Percentiles rank a stretch among this genome's conserved stretches.
These are phyloP conservation scores for Trichosporon coremiiforme DNA, from an alignment of 1,284 basidiomycete species.

Conservation along the genomic window DNA sequence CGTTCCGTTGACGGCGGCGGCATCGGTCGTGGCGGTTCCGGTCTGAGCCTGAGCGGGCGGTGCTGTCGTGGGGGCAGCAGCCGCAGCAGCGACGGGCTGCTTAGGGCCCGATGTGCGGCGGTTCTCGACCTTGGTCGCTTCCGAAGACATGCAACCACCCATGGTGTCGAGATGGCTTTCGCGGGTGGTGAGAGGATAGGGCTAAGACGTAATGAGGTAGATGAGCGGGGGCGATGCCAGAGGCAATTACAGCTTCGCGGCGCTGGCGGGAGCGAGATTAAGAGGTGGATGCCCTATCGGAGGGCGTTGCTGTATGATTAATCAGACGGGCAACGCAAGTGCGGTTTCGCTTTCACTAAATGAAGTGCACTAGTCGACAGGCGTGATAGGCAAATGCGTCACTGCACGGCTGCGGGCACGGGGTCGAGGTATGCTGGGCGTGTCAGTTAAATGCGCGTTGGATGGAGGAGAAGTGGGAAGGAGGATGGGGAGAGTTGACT, in stretches of 20 bases:
- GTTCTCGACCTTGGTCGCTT: slow-evolving; percentile 33
- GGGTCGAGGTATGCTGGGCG: not conserved
- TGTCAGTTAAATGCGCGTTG: slow-evolving; percentile 1
- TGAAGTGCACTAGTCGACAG: slow-evolving; percentile 3
- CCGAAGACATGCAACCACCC: slow-evolving; percentile 48
- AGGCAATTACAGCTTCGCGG: not conserved
- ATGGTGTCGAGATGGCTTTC: slow-evolving; percentile 29
- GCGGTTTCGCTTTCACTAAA: not conserved
- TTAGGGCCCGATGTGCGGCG: slow-evolving; percentile 29
- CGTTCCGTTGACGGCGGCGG: slow-evolving; percentile 21
- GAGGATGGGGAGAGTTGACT: not conserved
- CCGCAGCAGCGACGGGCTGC: slow-evolving; percentile 18
- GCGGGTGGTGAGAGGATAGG: not conserved
- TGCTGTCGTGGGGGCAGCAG: slow-evolving; percentile 21
- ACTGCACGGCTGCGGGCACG: not conserved
- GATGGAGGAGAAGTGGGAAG: not conserved
- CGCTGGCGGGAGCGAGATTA: not conserved
- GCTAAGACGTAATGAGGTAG: not conserved
- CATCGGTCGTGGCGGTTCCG: not conserved
- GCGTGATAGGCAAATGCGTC: not conserved
- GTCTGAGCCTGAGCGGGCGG: slow-evolving; percentile 30
- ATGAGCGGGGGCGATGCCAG: not conserved
- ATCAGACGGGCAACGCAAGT: not conserved
- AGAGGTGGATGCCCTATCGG: not conserved
- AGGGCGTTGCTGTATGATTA: slow-evolving; percentile 5